Base-by-base conservation (phyloP, 2,329 filamentous ascomycete species). In the Penicillium sp. region DNA sequence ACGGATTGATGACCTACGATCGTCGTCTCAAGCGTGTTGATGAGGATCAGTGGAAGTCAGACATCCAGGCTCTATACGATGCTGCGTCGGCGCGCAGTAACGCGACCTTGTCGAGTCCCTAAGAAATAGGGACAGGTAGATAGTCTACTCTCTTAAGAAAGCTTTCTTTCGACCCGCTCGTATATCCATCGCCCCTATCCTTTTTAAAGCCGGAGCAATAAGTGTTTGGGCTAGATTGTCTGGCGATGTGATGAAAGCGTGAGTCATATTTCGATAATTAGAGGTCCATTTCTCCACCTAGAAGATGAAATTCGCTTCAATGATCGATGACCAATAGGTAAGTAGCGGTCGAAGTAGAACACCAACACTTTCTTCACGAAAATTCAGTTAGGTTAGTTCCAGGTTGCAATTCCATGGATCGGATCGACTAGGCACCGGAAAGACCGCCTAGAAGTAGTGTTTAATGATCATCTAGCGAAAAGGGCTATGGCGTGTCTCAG, bases 1-100 rank as follows among this genome's bases (percentile, higher is more conserved):
- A 88, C 57, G 86, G 86, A 0, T 70, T 89, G 49, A 65, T 87
- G 57, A 87, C 84, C 0, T 87, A 87, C 58, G 84, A 88, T 64
- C 78, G 85, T 1, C 73, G 83, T 0, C 50, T 84, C 13, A 57
- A 58, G 29, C 72, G 84, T 0, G 77, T 80, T 4, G 71, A 87
- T 50, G 68, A 72, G 33, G 65, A 69, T 6, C 78, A 82, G 67
- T 87, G 84, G 84, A 76, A 73, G 58, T 63, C 61, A 0, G 82
- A 86, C 60, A 85, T 86, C 39, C 65, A 77, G 56, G 75, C 73
- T 2, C 61, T 87, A 13, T 86, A 84, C 59, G 73, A 79, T 38
- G 79, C 83, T 5, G 80, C 80, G 1, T 49, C 54, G 8, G 52
- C 48, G 33, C 54, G 58, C 6, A 53, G 55, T 44, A 54, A 56